Evolutionary conservation across 768 basidiomycete species (phyloP).

Genomic region (Trametes cingulata): DNA sequence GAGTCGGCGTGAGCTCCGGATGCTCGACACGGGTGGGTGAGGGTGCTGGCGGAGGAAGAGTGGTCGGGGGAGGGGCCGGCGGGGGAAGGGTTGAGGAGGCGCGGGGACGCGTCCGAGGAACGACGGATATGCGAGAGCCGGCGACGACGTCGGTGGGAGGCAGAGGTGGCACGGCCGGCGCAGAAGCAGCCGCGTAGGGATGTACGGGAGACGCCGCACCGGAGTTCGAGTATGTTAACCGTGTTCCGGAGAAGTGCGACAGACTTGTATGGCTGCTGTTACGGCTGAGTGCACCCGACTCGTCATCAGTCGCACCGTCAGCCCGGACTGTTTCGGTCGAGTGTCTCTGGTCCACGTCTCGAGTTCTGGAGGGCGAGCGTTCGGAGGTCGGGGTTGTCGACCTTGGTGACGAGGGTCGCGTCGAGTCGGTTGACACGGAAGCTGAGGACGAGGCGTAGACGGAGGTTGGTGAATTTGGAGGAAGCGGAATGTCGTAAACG

Average conservation of each 20-base stretch:
- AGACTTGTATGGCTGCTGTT: slow-evolving; percentile 16
- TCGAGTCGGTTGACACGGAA: slow-evolving; percentile 52
- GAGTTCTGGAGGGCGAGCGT: slow-evolving; percentile 18
- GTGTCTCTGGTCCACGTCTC: slow-evolving; percentile 28
- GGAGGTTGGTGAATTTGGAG: slow-evolving; percentile 63
- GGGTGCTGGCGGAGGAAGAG: slow-evolving; percentile 63
- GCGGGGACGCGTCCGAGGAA: slow-evolving; percentile 40
- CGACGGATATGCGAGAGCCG: slow-evolving; percentile 8
- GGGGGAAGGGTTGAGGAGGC: slow-evolving; percentile 65
- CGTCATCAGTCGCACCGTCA: slow-evolving; percentile 10
- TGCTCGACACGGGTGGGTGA: slow-evolving; percentile 28
- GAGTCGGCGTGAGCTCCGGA: slow-evolving; percentile 33
- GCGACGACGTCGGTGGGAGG: neutral
- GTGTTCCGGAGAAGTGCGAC: slow-evolving; percentile 9
- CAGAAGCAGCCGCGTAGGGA: slow-evolving; percentile 22
- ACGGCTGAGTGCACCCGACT: slow-evolving; percentile 2
- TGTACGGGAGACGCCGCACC: slow-evolving; percentile 17
- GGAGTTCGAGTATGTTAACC: slow-evolving; percentile 5
- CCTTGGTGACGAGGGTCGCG: slow-evolving; percentile 49
- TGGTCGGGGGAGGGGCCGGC: slow-evolving; percentile 62
- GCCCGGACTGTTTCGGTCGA: slow-evolving; percentile 15
- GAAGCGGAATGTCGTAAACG: slow-evolving; percentile 83
- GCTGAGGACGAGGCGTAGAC: slow-evolving; percentile 45
- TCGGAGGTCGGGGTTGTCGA: slow-evolving; percentile 55
- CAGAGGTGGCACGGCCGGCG: slow-evolving; percentile 8